Evolutionary conservation across 805 yeast genomes (phyloP).

Genomic region (Starmerella vaccinii): DNA sequence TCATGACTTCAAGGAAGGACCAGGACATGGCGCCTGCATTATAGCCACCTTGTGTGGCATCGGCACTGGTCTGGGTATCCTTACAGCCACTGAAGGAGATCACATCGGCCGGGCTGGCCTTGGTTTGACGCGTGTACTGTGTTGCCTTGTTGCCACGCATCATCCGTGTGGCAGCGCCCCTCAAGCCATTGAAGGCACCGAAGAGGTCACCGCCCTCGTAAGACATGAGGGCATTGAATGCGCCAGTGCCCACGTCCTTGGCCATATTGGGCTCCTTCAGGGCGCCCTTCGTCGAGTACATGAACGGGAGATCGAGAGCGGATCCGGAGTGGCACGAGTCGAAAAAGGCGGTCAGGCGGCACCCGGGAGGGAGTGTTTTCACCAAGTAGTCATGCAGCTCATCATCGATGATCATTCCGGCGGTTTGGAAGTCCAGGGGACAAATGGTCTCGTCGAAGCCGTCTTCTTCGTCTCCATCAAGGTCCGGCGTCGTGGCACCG

Average conservation of each 20-base stretch:
- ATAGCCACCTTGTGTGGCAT: slow-evolving; percentile 58
- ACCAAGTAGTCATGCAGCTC: slow-evolving; percentile 64
- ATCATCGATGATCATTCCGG: slow-evolving; percentile 67
- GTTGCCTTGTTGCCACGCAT: slow-evolving; percentile 17
- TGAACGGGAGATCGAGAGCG: slow-evolving; percentile 67
- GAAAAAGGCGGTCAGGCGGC: slow-evolving; percentile 65
- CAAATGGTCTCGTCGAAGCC: slow-evolving; percentile 64
- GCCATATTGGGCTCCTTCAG: slow-evolving; percentile 69
- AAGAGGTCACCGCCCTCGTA: slow-evolving; percentile 52
- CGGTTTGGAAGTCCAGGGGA: slow-evolving; percentile 58
- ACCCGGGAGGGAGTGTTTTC: slow-evolving; percentile 57
- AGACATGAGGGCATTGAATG: slow-evolving; percentile 47
- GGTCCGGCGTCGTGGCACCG: slow-evolving; percentile 65
- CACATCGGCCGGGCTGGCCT: slow-evolving; percentile 68
- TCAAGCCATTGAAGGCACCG: slow-evolving; percentile 36
- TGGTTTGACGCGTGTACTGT: slow-evolving; percentile 33
- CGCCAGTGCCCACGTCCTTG: slow-evolving; percentile 63
- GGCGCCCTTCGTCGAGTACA: slow-evolving; percentile 74
- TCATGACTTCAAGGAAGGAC: slow-evolving; percentile 59
- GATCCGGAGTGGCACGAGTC: slow-evolving; percentile 86
- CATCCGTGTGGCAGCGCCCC: slow-evolving; percentile 18
- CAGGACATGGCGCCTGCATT: slow-evolving; percentile 81
- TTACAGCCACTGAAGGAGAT: slow-evolving; percentile 71
- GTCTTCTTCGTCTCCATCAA: slow-evolving; percentile 64
- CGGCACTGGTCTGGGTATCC: slow-evolving; percentile 77